These are phyloP conservation scores for Fusarium sp. DNA, from an alignment of 2,329 filamentous ascomycete genomes.

Conservation along the genomic window DNA sequence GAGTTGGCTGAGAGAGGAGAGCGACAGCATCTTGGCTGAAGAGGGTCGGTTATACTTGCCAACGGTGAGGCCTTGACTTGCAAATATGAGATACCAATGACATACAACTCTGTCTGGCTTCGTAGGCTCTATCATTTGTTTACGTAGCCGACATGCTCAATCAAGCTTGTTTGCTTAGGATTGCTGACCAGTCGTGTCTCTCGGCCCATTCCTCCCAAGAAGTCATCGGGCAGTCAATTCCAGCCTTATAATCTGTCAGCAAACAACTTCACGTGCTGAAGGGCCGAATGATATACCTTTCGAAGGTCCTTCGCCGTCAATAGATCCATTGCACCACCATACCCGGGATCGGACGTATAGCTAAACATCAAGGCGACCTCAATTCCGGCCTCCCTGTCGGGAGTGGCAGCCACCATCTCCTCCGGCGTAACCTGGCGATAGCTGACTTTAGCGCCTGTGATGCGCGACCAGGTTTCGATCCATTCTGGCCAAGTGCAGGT, in stretches of 20 bases:
- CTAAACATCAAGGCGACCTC: constrained; percentile 61
- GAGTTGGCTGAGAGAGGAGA: neutral
- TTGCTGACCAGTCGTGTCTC: constrained; percentile 51
- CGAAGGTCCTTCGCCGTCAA: constrained; percentile 57
- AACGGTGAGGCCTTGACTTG: neutral
- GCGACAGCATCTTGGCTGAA: neutral
- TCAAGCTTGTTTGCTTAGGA: constrained; percentile 12
- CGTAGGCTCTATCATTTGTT: neutral
- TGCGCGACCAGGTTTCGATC: constrained; percentile 55
- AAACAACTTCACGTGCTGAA: neutral
- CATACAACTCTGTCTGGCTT: neutral
- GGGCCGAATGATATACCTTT: constrained; percentile 49
- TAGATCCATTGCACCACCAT: constrained; percentile 59
- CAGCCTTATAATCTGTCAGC: constrained; percentile 47
- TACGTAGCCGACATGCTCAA: neutral
- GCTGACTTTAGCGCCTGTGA: constrained; percentile 48
- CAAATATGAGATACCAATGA: neutral
- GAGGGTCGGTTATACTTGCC: neutral
- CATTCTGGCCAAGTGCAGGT: constrained; percentile 61
- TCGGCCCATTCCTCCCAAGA: constrained; percentile 51
- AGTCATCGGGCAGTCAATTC: constrained; percentile 59
- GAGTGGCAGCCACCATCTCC: constrained; percentile 53
- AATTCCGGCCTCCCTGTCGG: constrained; percentile 55
- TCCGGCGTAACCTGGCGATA: constrained; percentile 56
- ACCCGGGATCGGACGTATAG: constrained; percentile 61